Conservation (phyloP, 176 grass and related monocot species). For the Oryza australiensis region DNA sequence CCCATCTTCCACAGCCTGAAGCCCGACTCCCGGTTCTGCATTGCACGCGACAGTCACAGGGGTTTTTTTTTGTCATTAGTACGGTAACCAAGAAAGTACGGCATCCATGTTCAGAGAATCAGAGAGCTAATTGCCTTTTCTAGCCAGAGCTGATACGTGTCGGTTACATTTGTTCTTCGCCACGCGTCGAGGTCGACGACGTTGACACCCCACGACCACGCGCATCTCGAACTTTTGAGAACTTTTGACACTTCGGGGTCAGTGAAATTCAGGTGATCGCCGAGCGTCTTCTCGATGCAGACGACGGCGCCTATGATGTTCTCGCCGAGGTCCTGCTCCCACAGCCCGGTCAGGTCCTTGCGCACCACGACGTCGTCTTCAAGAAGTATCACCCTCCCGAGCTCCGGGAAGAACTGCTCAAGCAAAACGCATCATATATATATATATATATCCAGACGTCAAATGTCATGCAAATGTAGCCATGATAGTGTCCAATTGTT, state of each 20-base stretch:
- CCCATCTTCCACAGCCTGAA: slow-evolving; percentile 72
- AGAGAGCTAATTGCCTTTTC: slow-evolving; percentile 50
- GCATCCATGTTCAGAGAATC: not conserved
- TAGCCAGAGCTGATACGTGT: slow-evolving; percentile 71
- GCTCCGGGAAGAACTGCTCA: slow-evolving; percentile 83
- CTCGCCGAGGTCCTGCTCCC: slow-evolving; percentile 61
- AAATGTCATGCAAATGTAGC: not conserved
- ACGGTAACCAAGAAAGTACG: not conserved
- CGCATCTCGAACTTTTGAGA: slow-evolving; percentile 43
- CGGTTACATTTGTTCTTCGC: slow-evolving; percentile 66
- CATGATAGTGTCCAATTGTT: not conserved
- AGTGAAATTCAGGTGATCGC: slow-evolving; percentile 79
- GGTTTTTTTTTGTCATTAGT: not conserved
- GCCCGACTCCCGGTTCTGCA: slow-evolving; percentile 73
- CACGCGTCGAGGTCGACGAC: slow-evolving; percentile 76
- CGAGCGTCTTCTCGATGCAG: slow-evolving; percentile 60
- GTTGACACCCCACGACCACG: slow-evolving; percentile 78
- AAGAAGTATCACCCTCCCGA: slow-evolving; percentile 67
- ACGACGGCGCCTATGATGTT: slow-evolving; percentile 70
- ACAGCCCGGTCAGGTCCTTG: slow-evolving; percentile 70
- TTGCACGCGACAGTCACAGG: not conserved
- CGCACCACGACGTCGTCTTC: slow-evolving; percentile 94
- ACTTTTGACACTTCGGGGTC: slow-evolving; percentile 42
- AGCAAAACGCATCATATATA: not conserved
- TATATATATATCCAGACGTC: not conserved